Percentiles rank a stretch among this genome's conserved stretches.
Conservation (phyloP, 345 rosid species). For the Brassica cretica region DNA sequence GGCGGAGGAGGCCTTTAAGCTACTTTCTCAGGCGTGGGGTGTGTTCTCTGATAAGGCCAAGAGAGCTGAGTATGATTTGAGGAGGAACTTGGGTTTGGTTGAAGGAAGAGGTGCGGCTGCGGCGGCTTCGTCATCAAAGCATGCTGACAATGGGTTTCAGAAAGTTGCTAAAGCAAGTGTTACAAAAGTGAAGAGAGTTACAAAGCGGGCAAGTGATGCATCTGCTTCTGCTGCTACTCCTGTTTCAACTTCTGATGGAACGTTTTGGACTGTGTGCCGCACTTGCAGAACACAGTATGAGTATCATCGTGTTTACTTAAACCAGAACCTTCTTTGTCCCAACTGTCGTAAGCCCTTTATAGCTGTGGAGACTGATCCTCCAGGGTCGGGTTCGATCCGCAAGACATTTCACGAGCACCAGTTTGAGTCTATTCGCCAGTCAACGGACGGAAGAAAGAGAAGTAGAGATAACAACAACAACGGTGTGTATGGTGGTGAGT, state of each 20-base stretch:
- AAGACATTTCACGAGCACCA: constrained; percentile 58
- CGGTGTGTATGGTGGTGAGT: constrained; percentile 35
- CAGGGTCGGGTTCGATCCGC: constrained; percentile 50
- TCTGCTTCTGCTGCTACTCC: constrained; percentile 36
- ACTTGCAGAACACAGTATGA: constrained; percentile 73
- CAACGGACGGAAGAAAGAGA: constrained; percentile 39
- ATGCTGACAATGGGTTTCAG: constrained; percentile 40
- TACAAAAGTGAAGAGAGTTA: constrained; percentile 39
- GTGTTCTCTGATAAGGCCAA: constrained; percentile 56
- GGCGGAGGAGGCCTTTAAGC: constrained; percentile 73
- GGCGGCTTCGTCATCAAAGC: constrained; percentile 33
- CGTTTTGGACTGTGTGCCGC: constrained; percentile 76
- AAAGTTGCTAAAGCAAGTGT: constrained; percentile 26
- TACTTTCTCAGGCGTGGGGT: constrained; percentile 63
- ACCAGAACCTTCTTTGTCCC: constrained; percentile 67
- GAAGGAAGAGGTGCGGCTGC: constrained; percentile 38
- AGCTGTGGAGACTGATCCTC: constrained; percentile 71
- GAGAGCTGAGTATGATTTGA: constrained; percentile 59
- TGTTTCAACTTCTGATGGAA: constrained; percentile 44
- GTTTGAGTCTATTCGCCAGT: constrained; percentile 45
- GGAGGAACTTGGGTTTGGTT: constrained; percentile 41
- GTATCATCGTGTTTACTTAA: constrained; percentile 64
- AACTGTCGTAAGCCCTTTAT: constrained; percentile 66
- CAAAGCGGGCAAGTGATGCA: constrained; percentile 37
- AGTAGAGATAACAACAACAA: constrained; percentile 27